Percentiles rank a stretch among this genome's conserved stretches.
phyloP scores from a whole-genome alignment of 1,284 basidiomycete species.

The Cryptococcus hybrid region DNA sequence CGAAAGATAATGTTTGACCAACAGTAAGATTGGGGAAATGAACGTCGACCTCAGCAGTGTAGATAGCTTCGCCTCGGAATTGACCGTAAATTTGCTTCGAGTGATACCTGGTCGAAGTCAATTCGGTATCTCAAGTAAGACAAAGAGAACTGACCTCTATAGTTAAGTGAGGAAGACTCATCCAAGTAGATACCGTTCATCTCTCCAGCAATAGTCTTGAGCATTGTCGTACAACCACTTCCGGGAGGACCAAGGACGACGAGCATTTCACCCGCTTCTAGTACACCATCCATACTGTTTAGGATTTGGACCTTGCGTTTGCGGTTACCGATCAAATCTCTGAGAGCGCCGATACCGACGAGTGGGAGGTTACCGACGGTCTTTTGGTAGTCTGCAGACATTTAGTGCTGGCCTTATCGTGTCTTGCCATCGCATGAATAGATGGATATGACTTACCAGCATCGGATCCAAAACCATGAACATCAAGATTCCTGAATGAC shows the following conservation, averaged over 20 bases:
- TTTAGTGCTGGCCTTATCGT: too few relatives aligned
- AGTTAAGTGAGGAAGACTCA: constrained; percentile 45
- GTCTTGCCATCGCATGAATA: background rate
- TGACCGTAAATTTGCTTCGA: constrained; percentile 42
- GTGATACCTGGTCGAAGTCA: constrained; percentile 40
- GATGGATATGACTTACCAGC: constrained; percentile 20
- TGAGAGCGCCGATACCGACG: constrained; percentile 34
- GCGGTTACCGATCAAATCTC: constrained; percentile 34
- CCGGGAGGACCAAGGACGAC: constrained; percentile 60
- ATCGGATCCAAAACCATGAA: constrained; percentile 49
- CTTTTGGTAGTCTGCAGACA: too few relatives aligned
- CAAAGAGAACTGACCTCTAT: constrained; percentile 31
- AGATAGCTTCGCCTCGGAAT: constrained; percentile 52
- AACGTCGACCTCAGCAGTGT: constrained; percentile 52
- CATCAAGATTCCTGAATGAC: constrained; percentile 50
- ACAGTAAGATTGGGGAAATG: constrained; percentile 57
- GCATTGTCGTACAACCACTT: constrained; percentile 61
- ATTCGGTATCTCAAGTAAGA: too few relatives aligned
- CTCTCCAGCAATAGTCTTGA: constrained; percentile 58
- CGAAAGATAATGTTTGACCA: constrained; percentile 49
- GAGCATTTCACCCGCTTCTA: constrained; percentile 54
- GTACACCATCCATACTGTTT: constrained; percentile 48
- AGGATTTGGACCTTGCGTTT: constrained; percentile 52
- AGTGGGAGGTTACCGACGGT: constrained; percentile 51
- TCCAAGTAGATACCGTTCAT: constrained; percentile 53